These are phyloP conservation scores for Syzygium oleosum DNA, from an alignment of 345 rosid species.

Conservation along the genomic window DNA sequence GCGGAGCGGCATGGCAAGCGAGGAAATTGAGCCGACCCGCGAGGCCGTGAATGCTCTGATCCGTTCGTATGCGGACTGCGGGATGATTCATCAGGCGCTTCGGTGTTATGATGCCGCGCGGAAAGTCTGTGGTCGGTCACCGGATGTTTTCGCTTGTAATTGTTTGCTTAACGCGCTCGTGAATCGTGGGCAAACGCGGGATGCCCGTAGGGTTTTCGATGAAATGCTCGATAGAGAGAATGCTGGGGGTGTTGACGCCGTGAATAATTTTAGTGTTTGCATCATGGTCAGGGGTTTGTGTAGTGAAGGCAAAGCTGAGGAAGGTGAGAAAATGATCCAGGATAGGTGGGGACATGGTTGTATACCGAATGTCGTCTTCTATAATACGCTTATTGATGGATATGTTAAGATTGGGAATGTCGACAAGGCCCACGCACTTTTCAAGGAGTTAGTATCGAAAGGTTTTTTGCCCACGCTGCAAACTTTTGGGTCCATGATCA, in stretches of 20 bases:
- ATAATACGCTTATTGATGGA: slow-evolving; percentile 68
- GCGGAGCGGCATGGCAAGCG: slow-evolving; percentile 31
- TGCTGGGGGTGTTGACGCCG: slow-evolving; percentile 1
- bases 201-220: slow-evolving; percentile 46
- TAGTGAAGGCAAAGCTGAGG: slow-evolving; percentile 58
- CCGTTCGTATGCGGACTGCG: slow-evolving; percentile 43
- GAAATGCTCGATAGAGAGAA: slow-evolving; percentile 52
- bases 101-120: slow-evolving; percentile 31
- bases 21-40: slow-evolving; percentile 32
- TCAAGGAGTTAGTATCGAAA: slow-evolving; percentile 49
- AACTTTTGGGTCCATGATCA: slow-evolving; percentile 59
- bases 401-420: slow-evolving; percentile 41
- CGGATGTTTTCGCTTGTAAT: slow-evolving; percentile 64
- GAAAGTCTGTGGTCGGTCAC: slow-evolving; percentile 21
- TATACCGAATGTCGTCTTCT: slow-evolving; percentile 69
- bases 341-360: slow-evolving; percentile 72
- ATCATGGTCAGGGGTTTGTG: slow-evolving; percentile 65
- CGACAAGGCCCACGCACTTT: slow-evolving; percentile 36
- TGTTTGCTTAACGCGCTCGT: slow-evolving; percentile 42
- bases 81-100: slow-evolving; percentile 41
- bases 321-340: slow-evolving; percentile 55
- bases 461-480: slow-evolving; percentile 61
- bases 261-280: slow-evolving; percentile 65
- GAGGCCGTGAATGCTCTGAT: slow-evolving; percentile 58
- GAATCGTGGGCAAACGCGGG: slow-evolving; percentile 17